Percentiles rank a stretch among this genome's conserved stretches.
These are phyloP conservation scores for Schwanniomyces etchellsii DNA, from an alignment of 1,139 yeast genomes.

Conservation along the genomic window DNA sequence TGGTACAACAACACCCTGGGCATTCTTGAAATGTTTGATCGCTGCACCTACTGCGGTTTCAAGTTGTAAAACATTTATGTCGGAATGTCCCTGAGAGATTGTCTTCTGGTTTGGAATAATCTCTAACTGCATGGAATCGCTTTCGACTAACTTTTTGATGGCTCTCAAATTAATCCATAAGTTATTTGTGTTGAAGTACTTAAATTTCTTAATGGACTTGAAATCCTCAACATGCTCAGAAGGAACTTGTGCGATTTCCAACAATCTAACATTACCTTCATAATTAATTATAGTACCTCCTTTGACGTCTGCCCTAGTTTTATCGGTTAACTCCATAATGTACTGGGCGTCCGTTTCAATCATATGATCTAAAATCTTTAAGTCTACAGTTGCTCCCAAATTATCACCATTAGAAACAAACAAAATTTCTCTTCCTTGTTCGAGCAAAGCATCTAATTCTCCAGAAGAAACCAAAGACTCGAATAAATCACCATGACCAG, in stretches of 20 bases:
- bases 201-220: conserved; percentile 95
- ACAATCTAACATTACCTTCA: conserved; percentile 88
- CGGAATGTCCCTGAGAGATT: conserved; percentile 69
- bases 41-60: conserved; percentile 99
- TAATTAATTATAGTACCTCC: conserved; percentile 98
- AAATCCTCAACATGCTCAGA: conserved; percentile 98
- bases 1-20: conserved; percentile 98
- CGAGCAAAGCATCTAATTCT: conserved; percentile 82
- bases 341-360: conserved; percentile 87
- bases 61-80: conserved; percentile 83
- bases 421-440: conserved; percentile 90
- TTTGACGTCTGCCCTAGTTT: conserved; percentile 98
- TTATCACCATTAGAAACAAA: conserved; percentile 98
- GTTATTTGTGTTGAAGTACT: conserved; percentile 96
- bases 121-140: conserved; percentile 79
- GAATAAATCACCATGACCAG: conserved; percentile 97
- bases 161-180: conserved; percentile 96
- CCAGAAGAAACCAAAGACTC: conserved; percentile 89
- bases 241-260: conserved; percentile 98
- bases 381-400: conserved; percentile 96
- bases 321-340: conserved; percentile 97
- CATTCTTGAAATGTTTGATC: conserved; percentile 89
- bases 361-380: conserved; percentile 89
- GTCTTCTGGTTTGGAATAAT: conserved; percentile 93
- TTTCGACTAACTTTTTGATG: conserved; percentile 84